Conservation (phyloP, 495 filamentous ascomycete species). For the Podospora pseudopauciseta region DNA sequence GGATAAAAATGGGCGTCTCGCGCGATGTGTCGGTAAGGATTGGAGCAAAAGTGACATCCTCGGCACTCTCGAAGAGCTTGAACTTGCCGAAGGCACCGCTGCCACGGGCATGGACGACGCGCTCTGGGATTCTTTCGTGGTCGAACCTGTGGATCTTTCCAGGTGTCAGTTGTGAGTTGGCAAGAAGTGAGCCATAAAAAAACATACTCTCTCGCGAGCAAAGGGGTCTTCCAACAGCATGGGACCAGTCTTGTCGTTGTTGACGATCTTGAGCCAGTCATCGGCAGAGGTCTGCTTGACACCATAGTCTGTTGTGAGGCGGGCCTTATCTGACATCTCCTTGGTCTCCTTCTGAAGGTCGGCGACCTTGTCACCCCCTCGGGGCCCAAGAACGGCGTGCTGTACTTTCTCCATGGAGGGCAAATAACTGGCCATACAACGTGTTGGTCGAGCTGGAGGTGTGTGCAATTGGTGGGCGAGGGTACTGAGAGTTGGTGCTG, state of each 20-base stretch:
- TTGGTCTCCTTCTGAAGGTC: constrained; percentile 40
- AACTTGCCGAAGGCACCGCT: constrained; percentile 82
- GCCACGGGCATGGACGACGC: constrained; percentile 86
- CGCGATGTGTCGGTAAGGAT: constrained; percentile 77
- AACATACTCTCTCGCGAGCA: constrained; percentile 67
- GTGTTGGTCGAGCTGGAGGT: too few species aligned
- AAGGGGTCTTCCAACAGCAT: constrained; percentile 79
- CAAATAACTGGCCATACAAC: neutral
- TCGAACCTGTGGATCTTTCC: constrained; percentile 73
- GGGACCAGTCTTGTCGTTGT: constrained; percentile 61
- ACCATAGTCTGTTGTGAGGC: constrained; percentile 74
- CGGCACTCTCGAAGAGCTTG: constrained; percentile 64
- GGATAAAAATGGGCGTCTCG: constrained; percentile 73
- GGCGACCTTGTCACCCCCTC: constrained; percentile 35
- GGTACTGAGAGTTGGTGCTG: neutral
- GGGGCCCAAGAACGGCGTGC: constrained; percentile 31
- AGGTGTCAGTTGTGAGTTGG: neutral
- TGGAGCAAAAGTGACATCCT: constrained; percentile 66
- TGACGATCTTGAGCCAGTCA: constrained; percentile 69
- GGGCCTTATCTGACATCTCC: constrained; percentile 27
- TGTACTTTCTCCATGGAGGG: constrained; percentile 26
- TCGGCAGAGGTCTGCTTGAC: constrained; percentile 71
- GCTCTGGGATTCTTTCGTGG: constrained; percentile 83
- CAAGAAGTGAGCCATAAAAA: too few species aligned
- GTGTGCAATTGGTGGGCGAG: too few species aligned